phyloP scores from a whole-genome alignment of 139 green algal genomes.

The Spirogloea muscicola region DNA sequence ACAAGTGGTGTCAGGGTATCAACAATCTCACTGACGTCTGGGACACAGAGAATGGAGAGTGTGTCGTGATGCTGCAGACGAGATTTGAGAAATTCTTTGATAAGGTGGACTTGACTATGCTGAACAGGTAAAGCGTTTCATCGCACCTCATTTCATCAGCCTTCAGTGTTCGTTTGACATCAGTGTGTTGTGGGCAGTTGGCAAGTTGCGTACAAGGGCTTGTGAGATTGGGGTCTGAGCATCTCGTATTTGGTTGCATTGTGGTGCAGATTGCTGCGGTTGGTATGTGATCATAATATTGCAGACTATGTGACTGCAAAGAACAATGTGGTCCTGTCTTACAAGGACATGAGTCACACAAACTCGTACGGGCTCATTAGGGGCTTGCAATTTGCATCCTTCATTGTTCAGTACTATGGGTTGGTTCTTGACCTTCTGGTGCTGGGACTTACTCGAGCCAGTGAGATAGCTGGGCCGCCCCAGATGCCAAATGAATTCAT shows the following conservation, averaged over 20 bases:
- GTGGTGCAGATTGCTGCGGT: slow-evolving; percentile 89
- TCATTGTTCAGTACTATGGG: slow-evolving; percentile 94
- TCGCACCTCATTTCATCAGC: too few species aligned
- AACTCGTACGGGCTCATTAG: slow-evolving; percentile 97
- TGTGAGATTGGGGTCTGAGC: too few species aligned
- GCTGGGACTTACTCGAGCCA: slow-evolving; percentile 91
- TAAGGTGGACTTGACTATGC: slow-evolving; percentile 96
- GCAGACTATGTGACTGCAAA: slow-evolving; percentile 97
- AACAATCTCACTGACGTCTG: slow-evolving; percentile 80
- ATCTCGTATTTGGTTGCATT: too few species aligned
- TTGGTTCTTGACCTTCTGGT: slow-evolving; percentile 95
- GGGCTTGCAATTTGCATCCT: slow-evolving; percentile 95
- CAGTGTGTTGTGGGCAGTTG: too few species aligned
- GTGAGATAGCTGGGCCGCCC: slow-evolving; percentile 88
- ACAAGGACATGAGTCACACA: slow-evolving; percentile 96
- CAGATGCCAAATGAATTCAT: slow-evolving; percentile 96
- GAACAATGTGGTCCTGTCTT: slow-evolving; percentile 59
- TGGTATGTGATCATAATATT: slow-evolving; percentile 98
- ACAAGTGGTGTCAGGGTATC: slow-evolving; percentile 95
- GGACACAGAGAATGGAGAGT: slow-evolving; percentile 94
- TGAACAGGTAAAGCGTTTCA: slow-evolving; percentile 95
- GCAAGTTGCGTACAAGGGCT: too few species aligned
- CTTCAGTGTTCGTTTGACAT: too few species aligned
- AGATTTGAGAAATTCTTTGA: slow-evolving; percentile 97
- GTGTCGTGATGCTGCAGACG: slow-evolving; percentile 96